A percentile compares a stretch with the other conserved stretches of the same genome.
Evolutionary conservation across 1,139 yeast genomes (phyloP).

Genomic region (Geotrichum siamense): DNA sequence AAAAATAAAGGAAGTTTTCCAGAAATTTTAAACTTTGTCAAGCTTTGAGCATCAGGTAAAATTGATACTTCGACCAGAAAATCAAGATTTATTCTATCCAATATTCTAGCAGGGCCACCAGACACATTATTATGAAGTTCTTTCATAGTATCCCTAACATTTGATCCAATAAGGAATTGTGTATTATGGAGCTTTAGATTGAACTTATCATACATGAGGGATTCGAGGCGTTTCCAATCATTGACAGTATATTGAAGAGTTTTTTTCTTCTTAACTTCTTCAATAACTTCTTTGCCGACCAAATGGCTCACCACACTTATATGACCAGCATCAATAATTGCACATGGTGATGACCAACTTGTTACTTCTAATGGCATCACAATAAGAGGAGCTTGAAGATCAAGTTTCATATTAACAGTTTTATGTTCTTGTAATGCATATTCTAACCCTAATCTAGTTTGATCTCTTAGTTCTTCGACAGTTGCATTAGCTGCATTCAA

Average conservation of each 20-base stretch:
- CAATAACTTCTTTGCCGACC: constrained; percentile 62
- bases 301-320: constrained; percentile 76
- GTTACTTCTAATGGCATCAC: constrained; percentile 81
- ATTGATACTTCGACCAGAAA: constrained; percentile 75
- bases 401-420: constrained; percentile 75
- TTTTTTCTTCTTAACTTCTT: constrained; percentile 60
- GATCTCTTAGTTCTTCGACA: constrained; percentile 81
- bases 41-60: constrained; percentile 65
- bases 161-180: constrained; percentile 80
- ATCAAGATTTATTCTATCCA: constrained; percentile 70
- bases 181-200: constrained; percentile 73
- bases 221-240: constrained; percentile 66
- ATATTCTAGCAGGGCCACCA: constrained; percentile 45
- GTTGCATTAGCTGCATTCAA: constrained; percentile 95
- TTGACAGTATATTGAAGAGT: constrained; percentile 58
- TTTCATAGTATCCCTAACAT: constrained; percentile 64
- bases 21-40: constrained; percentile 65
- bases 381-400: constrained; percentile 87
- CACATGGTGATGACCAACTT: constrained; percentile 79
- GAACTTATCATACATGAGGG: constrained; percentile 86
- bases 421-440: constrained; percentile 93
- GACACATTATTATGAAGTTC: constrained; percentile 32
- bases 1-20: constrained; percentile 74
- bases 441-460: constrained; percentile 87
- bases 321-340: constrained; percentile 93